Conservation (phyloP, 495 filamentous ascomycete genomes). For the Hypomontagnella monticulosa region DNA sequence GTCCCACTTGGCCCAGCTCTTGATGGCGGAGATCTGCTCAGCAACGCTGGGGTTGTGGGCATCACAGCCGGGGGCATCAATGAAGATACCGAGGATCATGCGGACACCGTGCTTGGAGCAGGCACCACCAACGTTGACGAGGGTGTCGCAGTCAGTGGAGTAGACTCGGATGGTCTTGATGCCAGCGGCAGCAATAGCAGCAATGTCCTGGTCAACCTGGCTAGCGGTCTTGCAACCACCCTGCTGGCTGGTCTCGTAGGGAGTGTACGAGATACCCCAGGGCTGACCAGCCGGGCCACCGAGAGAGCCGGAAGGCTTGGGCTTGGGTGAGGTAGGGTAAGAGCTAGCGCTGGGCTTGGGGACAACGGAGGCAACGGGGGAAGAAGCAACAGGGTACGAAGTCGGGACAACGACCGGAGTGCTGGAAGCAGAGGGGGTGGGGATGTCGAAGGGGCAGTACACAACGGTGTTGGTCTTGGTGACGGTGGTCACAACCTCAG, state of each 20-base stretch:
- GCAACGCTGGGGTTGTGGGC: conserved; percentile 60
- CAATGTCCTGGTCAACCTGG: conserved; percentile 72
- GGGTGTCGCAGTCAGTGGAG: conserved; percentile 87
- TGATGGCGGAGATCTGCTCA: conserved; percentile 76
- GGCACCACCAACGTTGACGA: conserved; percentile 75
- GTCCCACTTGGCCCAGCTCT: conserved; percentile 77
- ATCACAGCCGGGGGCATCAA: conserved; percentile 68
- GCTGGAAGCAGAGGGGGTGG: conserved; percentile 43
- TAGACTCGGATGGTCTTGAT: conserved; percentile 89
- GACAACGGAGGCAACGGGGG: conserved; percentile 18
- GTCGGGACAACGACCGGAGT: conserved; percentile 25
- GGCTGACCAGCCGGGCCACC: conserved; percentile 62
- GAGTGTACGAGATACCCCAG: conserved; percentile 94
- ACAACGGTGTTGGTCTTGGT: conserved; percentile 74
- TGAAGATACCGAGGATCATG: conserved; percentile 87
- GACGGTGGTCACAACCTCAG: conserved; percentile 71
- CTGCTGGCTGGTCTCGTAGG: conserved; percentile 64
- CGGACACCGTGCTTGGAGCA: conserved; percentile 69
- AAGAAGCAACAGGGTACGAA: conserved; percentile 16
- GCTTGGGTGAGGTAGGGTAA: conserved; percentile 36
- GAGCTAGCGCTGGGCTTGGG: conserved; percentile 34
- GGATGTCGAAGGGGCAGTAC: conserved; percentile 74
- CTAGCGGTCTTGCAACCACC: conserved; percentile 73
- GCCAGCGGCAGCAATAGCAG: conserved; percentile 73
- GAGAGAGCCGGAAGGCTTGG: conserved; percentile 39